Percentiles rank a stretch among this genome's conserved stretches.
phyloP scores from a whole-genome alignment of 805 yeast genomes.

The Cyberlindnera lachancei region DNA sequence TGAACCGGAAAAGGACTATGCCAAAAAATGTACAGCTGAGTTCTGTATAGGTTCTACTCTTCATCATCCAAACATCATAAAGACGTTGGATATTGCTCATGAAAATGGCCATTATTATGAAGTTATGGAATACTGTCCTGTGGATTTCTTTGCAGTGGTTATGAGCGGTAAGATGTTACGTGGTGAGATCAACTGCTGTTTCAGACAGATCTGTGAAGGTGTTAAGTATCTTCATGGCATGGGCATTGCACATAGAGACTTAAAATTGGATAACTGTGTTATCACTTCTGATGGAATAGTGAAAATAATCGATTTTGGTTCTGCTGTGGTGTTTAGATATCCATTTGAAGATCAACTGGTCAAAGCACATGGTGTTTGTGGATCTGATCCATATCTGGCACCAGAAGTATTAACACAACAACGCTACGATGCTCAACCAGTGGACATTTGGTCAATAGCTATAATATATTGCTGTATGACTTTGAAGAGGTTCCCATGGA shows the following conservation, averaged over 20 bases:
- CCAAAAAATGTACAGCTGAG: constrained; percentile 85
- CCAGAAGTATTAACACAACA: constrained; percentile 58
- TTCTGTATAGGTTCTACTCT: constrained; percentile 79
- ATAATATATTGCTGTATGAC: constrained; percentile 86
- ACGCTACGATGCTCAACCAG: constrained; percentile 64
- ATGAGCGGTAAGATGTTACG: constrained; percentile 81
- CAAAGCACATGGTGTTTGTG: constrained; percentile 70
- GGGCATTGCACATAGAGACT: constrained; percentile 79
- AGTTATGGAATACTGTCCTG: constrained; percentile 82
- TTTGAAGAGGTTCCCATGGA: constrained; percentile 81
- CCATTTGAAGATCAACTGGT: constrained; percentile 58
- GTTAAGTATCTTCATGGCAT: constrained; percentile 66
- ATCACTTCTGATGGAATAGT: constrained; percentile 66
- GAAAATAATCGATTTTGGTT: constrained; percentile 76
- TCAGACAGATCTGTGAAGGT: constrained; percentile 68
- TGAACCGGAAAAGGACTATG: constrained; percentile 68
- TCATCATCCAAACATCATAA: constrained; percentile 74
- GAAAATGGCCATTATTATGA: constrained; percentile 64
- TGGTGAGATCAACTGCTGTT: constrained; percentile 74
- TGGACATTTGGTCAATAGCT: constrained; percentile 81
- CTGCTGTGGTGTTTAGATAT: constrained; percentile 74
- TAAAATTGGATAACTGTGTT: constrained; percentile 79
- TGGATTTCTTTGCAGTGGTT: constrained; percentile 79
- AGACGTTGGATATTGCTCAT: constrained; percentile 60
- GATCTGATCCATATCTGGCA: constrained; percentile 81